These are phyloP conservation scores for Aspergillus thermomutatus DNA, from an alignment of 2,329 filamentous ascomycete genomes.

Conservation along the genomic window DNA sequence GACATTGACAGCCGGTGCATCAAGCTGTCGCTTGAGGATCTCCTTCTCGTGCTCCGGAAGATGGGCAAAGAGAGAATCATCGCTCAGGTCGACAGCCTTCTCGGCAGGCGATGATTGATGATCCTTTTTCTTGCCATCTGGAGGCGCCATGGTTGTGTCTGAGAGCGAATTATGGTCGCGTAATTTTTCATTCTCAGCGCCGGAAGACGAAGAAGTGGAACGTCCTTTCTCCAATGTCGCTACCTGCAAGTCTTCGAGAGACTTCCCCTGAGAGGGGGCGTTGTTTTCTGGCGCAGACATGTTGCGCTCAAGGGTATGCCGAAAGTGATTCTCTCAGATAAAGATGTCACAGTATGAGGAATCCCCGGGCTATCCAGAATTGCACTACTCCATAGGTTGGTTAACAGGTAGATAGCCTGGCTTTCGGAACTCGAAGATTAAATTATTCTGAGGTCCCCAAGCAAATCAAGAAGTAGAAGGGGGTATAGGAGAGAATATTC, in stretches of 20 bases:
- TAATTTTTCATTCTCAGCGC: constrained; percentile 14
- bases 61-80: constrained; percentile 57
- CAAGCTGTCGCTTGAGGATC: constrained; percentile 66
- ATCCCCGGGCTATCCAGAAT: not conserved
- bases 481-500: not conserved
- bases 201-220: not conserved
- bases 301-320: not conserved
- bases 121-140: constrained; percentile 16
- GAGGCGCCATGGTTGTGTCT: constrained; percentile 19
- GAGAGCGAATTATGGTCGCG: constrained; percentile 17
- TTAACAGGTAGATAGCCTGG: not conserved
- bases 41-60: constrained; percentile 63
- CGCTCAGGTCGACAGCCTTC: constrained; percentile 28
- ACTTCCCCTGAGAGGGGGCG: constrained; percentile 3
- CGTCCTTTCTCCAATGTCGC: constrained; percentile 2
- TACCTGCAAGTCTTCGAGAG: constrained; percentile 2
- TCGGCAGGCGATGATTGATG: constrained; percentile 7
- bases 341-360: not conserved
- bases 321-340: not conserved
- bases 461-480: not conserved
- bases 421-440: not conserved
- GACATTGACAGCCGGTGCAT: constrained; percentile 61
- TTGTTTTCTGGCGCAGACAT: constrained; percentile 11
- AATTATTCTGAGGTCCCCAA: not conserved
- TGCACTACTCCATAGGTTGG: not conserved